These are phyloP conservation scores for Schizothecium vesticola DNA, from an alignment of 495 filamentous ascomycete species.

Conservation along the genomic window DNA sequence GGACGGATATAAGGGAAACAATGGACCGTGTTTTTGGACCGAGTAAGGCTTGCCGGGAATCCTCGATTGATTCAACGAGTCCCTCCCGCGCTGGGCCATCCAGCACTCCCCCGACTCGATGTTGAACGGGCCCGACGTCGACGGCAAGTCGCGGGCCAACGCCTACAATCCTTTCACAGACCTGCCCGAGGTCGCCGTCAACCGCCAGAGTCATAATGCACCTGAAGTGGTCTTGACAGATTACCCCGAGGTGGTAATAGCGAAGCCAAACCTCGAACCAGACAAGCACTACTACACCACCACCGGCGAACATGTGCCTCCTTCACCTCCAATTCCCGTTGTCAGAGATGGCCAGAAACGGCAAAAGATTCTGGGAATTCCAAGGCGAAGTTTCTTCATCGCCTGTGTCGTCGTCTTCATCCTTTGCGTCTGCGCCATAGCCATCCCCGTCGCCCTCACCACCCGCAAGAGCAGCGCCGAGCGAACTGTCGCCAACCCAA, in stretches of 20 bases:
- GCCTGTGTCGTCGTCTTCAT: not conserved
- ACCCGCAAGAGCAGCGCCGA: not conserved
- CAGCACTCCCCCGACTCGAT: not conserved
- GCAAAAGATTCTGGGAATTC: not conserved
- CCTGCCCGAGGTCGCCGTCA: conserved; percentile 1
- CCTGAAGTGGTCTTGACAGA: not conserved
- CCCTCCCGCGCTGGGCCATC: not conserved
- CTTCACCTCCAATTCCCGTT: not conserved
- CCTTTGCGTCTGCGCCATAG: not conserved
- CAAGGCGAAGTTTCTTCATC: not conserved
- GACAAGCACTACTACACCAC: not conserved
- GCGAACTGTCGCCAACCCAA: not conserved
- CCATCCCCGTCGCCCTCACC: not conserved
- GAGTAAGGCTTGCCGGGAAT: not conserved
- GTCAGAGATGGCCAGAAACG: not conserved
- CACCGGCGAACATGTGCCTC: not conserved
- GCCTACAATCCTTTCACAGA: not conserved
- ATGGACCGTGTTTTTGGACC: not conserved
- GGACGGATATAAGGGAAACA: not conserved
- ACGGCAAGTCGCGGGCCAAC: not conserved
- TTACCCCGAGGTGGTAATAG: not conserved
- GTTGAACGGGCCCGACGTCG: not conserved
- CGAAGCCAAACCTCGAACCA: not conserved
- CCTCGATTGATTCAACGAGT: not conserved
- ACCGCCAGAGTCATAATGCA: not conserved